Evolutionary conservation across 139 green algal genomes (phyloP).

Genomic region (Micractinium conductrix): DNA sequence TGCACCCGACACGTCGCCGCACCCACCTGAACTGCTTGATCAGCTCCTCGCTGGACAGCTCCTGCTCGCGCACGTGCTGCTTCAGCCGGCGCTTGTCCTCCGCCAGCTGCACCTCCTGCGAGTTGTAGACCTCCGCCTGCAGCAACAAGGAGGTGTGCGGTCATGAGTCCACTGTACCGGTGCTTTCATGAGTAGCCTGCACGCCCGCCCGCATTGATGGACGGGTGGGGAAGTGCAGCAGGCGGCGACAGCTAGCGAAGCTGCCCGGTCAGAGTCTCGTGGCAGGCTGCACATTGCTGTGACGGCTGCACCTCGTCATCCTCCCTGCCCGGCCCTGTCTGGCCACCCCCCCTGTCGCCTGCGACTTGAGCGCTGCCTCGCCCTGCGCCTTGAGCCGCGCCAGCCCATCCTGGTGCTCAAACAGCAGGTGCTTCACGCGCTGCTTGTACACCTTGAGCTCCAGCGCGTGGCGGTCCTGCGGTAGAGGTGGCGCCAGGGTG

Average conservation of each 20-base stretch:
- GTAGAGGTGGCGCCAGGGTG: too few species aligned
- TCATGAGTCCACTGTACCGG: too few species aligned
- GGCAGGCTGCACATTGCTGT: too few species aligned
- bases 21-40: conserved; percentile 71
- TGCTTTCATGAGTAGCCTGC: too few species aligned
- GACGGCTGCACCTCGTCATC: too few species aligned
- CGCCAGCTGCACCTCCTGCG: conserved; percentile 68
- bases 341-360: too few species aligned
- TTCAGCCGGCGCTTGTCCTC: conserved; percentile 87
- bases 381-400: conserved; percentile 84
- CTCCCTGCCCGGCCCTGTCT: too few species aligned
- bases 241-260: too few species aligned
- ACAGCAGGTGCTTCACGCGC: conserved; percentile 96
- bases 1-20: too few species aligned
- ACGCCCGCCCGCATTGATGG: too few species aligned
- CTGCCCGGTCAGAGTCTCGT: too few species aligned
- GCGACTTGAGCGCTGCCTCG: conserved; percentile 80
- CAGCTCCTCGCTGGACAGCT: conserved; percentile 83
- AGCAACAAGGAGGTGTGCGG: not conserved
- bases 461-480: conserved; percentile 85
- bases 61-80: conserved; percentile 82
- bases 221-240: too few species aligned
- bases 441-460: conserved; percentile 96
- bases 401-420: conserved; percentile 93
- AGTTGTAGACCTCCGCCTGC: conserved; percentile 63